Base-by-base conservation (phyloP, 805 yeast species). In the Saccharomycopsis javanensis region DNA sequence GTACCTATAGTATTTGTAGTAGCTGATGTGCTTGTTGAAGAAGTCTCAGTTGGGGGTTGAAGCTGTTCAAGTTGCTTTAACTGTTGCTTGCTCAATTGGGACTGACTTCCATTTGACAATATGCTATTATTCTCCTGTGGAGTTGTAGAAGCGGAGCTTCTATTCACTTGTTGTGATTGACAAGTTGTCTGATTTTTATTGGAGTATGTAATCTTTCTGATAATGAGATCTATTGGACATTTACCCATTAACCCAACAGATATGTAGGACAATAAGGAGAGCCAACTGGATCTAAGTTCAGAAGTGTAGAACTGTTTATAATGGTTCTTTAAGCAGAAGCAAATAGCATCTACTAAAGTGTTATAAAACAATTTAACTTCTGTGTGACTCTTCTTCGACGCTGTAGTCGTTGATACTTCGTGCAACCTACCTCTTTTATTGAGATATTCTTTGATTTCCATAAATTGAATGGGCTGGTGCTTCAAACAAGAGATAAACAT, bases 231-330 rank as follows among this genome's bases (percentile, higher is more conserved):
- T 13, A 42, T 42, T 1, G 48, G 48, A n/a, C 48, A 42, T 42
- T 42, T 42, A 42, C 48, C 48, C 48, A 42, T 42, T 13, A 42
- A 6, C 11, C 48, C 48, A 15, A 42, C 48, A 20, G 48, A 42
- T 1, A 42, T n/a, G n/a, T 42, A 42, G 23, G 48, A 42, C 3
- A 42, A 20, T 28, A 42, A 42, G 11, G 48, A 13, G 11, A 42
- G 48, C 48, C 48, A 42, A 20, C 48, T 42, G 15, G 48, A 42
- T 42, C 28, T 42, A n/a, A 42, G 48, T 42, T 42, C 48, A 5
- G 48, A 42, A 20, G 48, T 42, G 48, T 42, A 42, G 13, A 42
- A 42, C 15, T 42, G 48, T 42, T 7, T 42, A 13, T 42, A 42
- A 20, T 42, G 48, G 23, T 42, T 28, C 6, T 42, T 42, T 28